Conservation (phyloP, 2,329 filamentous ascomycete genomes). For the Pseudopithomyces maydicus region DNA sequence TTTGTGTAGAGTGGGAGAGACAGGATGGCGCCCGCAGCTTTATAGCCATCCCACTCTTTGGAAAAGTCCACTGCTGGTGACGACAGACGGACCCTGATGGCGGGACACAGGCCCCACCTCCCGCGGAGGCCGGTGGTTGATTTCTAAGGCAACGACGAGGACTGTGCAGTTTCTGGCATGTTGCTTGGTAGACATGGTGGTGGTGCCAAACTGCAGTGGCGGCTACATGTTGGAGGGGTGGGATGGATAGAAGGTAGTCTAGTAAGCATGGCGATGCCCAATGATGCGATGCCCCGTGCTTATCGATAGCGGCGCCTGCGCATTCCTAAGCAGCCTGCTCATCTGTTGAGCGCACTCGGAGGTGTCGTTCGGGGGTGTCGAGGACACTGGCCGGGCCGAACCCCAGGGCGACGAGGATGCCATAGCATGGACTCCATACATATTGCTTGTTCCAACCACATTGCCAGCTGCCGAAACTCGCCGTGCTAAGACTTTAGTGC, state of each 20-base stretch:
- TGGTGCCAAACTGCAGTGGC: no score
- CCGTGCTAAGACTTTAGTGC: conserved; percentile 37
- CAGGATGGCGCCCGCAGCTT: conserved; percentile 13
- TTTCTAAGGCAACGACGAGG: conserved; percentile 25
- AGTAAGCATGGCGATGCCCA: no score
- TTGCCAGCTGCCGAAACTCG: conserved; percentile 12
- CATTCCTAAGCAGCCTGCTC: conserved; percentile 1
- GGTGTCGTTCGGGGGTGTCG: neutral
- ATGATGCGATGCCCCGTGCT: no score
- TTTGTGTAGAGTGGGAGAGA: neutral
- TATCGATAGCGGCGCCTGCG: no score
- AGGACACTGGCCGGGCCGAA: neutral
- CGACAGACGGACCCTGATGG: conserved; percentile 13
- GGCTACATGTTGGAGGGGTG: no score
- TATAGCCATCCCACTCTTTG: conserved; percentile 32
- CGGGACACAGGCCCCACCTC: conserved; percentile 25
- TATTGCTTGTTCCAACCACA: neutral
- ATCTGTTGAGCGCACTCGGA: neutral
- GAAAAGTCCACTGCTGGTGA: conserved; percentile 20
- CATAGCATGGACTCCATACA: no score
- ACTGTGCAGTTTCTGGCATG: neutral
- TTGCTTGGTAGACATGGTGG: no score
- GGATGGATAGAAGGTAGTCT: no score
- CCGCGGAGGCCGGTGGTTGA: conserved; percentile 17
- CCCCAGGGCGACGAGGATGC: neutral